Evolutionary conservation across 345 rosid genomes (phyloP).

Genomic region (Litchi chinensis): DNA sequence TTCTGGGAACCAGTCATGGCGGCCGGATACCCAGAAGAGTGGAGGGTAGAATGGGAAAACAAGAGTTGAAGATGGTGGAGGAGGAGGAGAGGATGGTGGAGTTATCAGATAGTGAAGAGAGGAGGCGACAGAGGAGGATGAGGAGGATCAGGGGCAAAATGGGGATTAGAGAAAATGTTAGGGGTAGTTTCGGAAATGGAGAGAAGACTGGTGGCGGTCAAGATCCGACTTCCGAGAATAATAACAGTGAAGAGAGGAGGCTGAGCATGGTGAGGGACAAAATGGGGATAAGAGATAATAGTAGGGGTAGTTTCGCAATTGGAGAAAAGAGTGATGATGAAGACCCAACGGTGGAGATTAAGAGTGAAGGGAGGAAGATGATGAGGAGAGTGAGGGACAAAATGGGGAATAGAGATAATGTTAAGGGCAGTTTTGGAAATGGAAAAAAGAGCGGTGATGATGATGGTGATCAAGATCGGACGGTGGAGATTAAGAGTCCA

Average conservation of each 20-base stretch:
- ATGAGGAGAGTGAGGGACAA: constrained; percentile 23
- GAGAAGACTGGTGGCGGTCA: constrained; percentile 11
- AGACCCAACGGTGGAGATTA: constrained; percentile 18
- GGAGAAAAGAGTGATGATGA: constrained; percentile 18
- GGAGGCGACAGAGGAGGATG: constrained; percentile 34
- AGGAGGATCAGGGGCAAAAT: constrained; percentile 24
- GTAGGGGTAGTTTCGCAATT: constrained; percentile 37
- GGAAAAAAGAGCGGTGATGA: not conserved
- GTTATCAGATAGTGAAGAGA: constrained; percentile 24
- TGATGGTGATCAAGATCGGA: constrained; percentile 20
- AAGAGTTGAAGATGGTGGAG: constrained; percentile 9
- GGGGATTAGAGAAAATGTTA: constrained; percentile 22
- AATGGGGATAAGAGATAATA: constrained; percentile 22
- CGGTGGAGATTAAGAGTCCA: constrained; percentile 38
- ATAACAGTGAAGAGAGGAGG: too few species aligned
- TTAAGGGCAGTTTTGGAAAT: constrained; percentile 37
- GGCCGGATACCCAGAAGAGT: constrained; percentile 69
- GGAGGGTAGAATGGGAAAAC: constrained; percentile 3
- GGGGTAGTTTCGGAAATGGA: constrained; percentile 36
- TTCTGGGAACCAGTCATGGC: constrained; percentile 73
- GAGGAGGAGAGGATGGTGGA: constrained; percentile 22
- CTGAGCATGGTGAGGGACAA: constrained; percentile 22
- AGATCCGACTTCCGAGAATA: too few species aligned
- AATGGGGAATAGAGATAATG: constrained; percentile 20
- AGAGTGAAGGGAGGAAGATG: constrained; percentile 36